Conservation (phyloP, 257 asterid species). For the Solanum etuberosum region DNA sequence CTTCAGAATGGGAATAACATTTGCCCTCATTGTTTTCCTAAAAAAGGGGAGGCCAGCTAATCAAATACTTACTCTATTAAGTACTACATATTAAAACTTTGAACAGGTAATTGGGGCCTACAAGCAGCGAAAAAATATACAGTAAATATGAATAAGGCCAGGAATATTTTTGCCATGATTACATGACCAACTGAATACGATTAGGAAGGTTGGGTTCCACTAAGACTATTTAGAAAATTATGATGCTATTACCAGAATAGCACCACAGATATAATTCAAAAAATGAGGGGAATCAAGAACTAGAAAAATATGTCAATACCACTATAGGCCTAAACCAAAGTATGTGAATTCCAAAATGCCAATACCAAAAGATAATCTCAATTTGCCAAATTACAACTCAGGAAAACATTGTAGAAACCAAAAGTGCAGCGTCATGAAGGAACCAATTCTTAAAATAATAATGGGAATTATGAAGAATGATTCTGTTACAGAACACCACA, state of each 20-base stretch:
- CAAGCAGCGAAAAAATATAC: too few relatives aligned
- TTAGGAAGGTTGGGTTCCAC: not conserved
- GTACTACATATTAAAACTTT: too few relatives aligned
- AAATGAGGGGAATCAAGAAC: not conserved
- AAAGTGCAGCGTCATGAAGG: not conserved
- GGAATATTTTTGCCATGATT: not conserved
- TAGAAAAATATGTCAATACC: not conserved
- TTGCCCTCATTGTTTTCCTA: not conserved
- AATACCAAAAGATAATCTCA: not conserved
- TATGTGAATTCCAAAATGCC: not conserved
- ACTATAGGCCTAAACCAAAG: not conserved
- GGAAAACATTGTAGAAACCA: not conserved
- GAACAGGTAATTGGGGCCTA: not conserved
- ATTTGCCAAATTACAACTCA: not conserved
- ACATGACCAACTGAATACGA: not conserved
- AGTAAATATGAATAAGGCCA: not conserved
- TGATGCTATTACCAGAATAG: not conserved
- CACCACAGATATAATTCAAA: not conserved
- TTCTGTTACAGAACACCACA: not conserved
- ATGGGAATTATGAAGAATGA: not conserved
- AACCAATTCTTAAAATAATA: not conserved
- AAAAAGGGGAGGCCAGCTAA: not conserved
- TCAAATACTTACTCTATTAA: not conserved
- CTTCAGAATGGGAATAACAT: not conserved
- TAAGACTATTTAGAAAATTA: not conserved